phyloP scores from a whole-genome alignment of 257 asterid genomes.

The Perilla frutescens region DNA sequence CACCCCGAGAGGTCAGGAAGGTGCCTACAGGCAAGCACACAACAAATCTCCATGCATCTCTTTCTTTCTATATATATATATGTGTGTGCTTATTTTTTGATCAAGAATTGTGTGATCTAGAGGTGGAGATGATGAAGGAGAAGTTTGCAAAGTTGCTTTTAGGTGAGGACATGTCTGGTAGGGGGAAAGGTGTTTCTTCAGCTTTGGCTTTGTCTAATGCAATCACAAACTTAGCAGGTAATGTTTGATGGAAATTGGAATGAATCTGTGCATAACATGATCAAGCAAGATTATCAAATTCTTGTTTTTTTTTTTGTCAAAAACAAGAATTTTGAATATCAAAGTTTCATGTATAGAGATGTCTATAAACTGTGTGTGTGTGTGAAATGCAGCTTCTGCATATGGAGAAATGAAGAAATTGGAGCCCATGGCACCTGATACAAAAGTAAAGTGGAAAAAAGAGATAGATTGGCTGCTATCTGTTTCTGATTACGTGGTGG shows the following conservation, averaged over 20 bases:
- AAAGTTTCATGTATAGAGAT: too few relatives aligned
- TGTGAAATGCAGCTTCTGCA: slow-evolving; percentile 59
- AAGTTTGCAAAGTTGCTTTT: slow-evolving; percentile 71
- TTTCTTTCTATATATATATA: not conserved
- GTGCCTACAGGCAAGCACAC: slow-evolving; percentile 40
- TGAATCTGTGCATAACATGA: too few relatives aligned
- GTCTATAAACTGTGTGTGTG: not conserved
- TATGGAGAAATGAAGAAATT: slow-evolving; percentile 65
- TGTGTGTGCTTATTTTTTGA: not conserved
- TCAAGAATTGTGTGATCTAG: slow-evolving; percentile 37
- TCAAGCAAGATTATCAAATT: not conserved
- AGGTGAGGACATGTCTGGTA: slow-evolving; percentile 84
- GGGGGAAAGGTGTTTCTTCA: slow-evolving; percentile 84
- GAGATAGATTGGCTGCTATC: slow-evolving; percentile 78
- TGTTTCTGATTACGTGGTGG: slow-evolving; percentile 64
- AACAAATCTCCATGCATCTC: not conserved
- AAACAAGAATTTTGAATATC: too few relatives aligned
- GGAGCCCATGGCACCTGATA: slow-evolving; percentile 67
- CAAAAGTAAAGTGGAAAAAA: slow-evolving; percentile 70
- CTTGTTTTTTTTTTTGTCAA: not conserved
- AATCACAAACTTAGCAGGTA: slow-evolving; percentile 78
- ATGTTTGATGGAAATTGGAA: not conserved
- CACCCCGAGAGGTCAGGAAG: slow-evolving; percentile 1
- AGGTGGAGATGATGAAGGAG: slow-evolving; percentile 76
- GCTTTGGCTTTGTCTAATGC: slow-evolving; percentile 82